Evolutionary conservation across 371 early-diverging fungal species (phyloP), one percentile per base, ranked within the genome.

Genomic region (Mucor racemosus): DNA sequence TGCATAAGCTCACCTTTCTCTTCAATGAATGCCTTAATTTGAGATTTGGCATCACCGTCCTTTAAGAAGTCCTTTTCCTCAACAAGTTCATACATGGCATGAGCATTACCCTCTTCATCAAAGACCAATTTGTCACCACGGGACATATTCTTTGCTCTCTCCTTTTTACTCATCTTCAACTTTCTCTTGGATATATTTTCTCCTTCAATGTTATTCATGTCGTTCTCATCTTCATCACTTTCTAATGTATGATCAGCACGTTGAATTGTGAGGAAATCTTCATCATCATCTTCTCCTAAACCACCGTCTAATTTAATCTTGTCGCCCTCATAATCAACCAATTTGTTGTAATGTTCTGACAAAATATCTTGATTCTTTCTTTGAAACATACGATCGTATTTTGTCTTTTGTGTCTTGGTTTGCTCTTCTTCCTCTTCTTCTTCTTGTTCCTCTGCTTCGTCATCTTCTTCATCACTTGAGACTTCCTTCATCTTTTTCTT

Each of bases 31-130:
- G 86, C 83, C 42, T 84, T 78, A 53, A 88, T 86, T 59, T 90
- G 88, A 11, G 72, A 65, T 40, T 81, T 80, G 14, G 93, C 84
- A 66, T 89, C 90, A 36, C 91, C 92, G 60, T 86, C 86, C 67
- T 88, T 78, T 59, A 87, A 88, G 85, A 96, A 97, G 13, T 88
- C 89, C 17, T 85, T 83, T 67, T 95, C 92, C 58, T 88, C 84
- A 75, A 93, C 87, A 62, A 98, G 76, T 72, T 91, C 88, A 68
- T 94, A 93, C 13, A 89, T 64, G 68, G 86, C 84, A 60, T 91
- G 87, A 11, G 92, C 92, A 31, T 88, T 86, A 59, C 98, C 98
- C 7, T 96, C 96, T 58, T 97, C 97, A 81, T 97, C 96, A 78
- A 97, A 98, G 55, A 95, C 71, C 17, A 94, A 35, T 75, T 91